phyloP scores from a whole-genome alignment of 108 stramenopile genomes.

The Nitzschia sp. region DNA sequence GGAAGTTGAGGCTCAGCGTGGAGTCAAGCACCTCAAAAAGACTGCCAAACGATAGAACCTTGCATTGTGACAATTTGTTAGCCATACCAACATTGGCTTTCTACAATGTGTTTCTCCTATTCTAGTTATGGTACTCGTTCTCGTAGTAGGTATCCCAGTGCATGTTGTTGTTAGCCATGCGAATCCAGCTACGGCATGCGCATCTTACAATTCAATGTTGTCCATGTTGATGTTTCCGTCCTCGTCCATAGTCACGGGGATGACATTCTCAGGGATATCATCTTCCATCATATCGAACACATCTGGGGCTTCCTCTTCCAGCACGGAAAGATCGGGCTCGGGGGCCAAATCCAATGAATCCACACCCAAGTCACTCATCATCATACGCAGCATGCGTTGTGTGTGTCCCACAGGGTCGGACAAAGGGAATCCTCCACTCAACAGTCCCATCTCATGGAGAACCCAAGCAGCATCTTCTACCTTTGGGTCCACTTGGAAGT shows the following conservation, averaged over 20 bases:
- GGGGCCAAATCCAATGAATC: constrained; percentile 81
- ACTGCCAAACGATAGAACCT: constrained; percentile 23
- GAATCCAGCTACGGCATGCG: background rate
- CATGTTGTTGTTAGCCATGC: too few species aligned
- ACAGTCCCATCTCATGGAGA: constrained; percentile 94
- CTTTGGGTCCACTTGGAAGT: constrained; percentile 68
- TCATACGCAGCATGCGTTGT: constrained; percentile 76
- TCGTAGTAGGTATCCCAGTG: too few species aligned
- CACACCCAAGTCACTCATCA: constrained; percentile 77
- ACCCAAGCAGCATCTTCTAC: constrained; percentile 89
- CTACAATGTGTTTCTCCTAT: too few species aligned
- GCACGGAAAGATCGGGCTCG: constrained; percentile 90
- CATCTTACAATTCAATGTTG: constrained; percentile 24
- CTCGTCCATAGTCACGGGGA: constrained; percentile 12
- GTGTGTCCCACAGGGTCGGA: constrained; percentile 85
- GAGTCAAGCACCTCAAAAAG: constrained; percentile 44
- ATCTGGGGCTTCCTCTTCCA: constrained; percentile 87
- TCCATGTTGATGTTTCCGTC: constrained; percentile 22
- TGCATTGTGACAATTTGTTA: too few species aligned
- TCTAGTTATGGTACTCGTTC: too few species aligned
- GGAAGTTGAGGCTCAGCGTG: constrained; percentile 69
- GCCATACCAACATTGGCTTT: too few species aligned
- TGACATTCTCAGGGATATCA: constrained; percentile 12
- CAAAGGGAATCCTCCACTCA: constrained; percentile 93
- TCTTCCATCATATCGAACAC: constrained; percentile 28